Base-by-base conservation (phyloP, 106 monocot species). In the Phalaenopsis aphrodite region DNA sequence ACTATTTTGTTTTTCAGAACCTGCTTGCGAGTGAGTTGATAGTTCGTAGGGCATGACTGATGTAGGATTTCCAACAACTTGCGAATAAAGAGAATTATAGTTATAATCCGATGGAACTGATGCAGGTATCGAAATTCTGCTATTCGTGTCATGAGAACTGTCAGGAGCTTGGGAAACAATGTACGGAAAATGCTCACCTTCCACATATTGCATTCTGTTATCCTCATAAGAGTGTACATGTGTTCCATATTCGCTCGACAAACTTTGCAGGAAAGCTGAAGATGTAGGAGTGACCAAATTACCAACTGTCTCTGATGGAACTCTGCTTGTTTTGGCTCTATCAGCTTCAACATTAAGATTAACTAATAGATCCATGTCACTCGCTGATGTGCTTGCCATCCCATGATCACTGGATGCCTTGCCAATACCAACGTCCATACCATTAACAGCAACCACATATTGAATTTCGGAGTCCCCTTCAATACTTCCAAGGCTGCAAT, bases 371-470 rank as follows among this genome's bases (percentile, higher is more conserved):
- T 94, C 90, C 79, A 89, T 61, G 46, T 92, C 88, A 79, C 83
- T 88, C 45, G 73, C 79, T 55, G 88, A 92, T 21, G 82, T 81
- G 66, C 81, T 85, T 78, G 66, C 83, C 23, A 83, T 73, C 41
- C 85, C 95, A 83, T 85, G 82, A 2, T 87, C 91, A 81, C 84
- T 83, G 61, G 82, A 88, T 45, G 48, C 73, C 69, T 86, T 89
- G 61, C 77, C 85, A 69, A 85, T 72, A 79, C 72, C 85, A 52
- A 73, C 9, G 48, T 90, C 94, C 76, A 98, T 91, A 30, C 94
- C 92, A 91, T 98, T 98, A 56, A 98, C 87, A 56, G 97, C 97
- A 87, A 90, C 88, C 67, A 94, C 82, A 87, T 92, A 98, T 37
- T 87, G 86, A 41, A 85, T 82, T 80, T 89, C 94, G 73, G 85